Evolutionary conservation across 768 basidiomycete genomes (phyloP).

Genomic region (Phanerochaete sordida): DNA sequence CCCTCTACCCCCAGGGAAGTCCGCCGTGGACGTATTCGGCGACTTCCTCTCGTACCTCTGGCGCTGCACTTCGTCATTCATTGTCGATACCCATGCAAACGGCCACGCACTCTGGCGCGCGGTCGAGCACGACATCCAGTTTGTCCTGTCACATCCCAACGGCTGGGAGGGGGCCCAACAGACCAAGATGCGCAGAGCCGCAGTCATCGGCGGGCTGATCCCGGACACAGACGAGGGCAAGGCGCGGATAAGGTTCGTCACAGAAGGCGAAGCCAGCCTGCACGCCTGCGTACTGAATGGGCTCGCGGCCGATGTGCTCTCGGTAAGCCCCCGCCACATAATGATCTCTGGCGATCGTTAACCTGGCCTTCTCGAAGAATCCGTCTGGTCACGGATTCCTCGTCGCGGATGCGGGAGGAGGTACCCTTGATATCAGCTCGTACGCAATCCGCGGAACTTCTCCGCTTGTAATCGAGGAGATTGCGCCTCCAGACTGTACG

Average conservation of each 20-base stretch:
- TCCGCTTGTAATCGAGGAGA: constrained; percentile 77
- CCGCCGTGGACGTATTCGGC: constrained; percentile 72
- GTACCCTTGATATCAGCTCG: constrained; percentile 77
- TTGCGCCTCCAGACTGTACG: constrained; percentile 79
- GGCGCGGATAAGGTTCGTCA: constrained; percentile 74
- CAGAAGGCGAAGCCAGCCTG: constrained; percentile 80
- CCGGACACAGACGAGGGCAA: constrained; percentile 72
- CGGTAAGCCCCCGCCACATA: constrained; percentile 37
- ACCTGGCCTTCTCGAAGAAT: constrained; percentile 40
- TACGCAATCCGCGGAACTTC: constrained; percentile 69
- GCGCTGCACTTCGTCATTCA: constrained; percentile 70
- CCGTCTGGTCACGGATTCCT: constrained; percentile 75
- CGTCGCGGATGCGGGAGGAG: constrained; percentile 78
- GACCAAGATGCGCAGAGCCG: constrained; percentile 72
- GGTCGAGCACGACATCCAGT: constrained; percentile 65
- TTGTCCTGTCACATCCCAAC: constrained; percentile 77
- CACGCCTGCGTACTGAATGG: constrained; percentile 79
- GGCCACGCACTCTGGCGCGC: constrained; percentile 66
- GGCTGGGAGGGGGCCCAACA: constrained; percentile 82
- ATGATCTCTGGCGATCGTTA: not conserved
- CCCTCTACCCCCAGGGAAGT: constrained; percentile 60
- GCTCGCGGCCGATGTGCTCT: constrained; percentile 72
- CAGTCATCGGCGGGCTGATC: constrained; percentile 67
- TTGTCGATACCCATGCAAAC: constrained; percentile 81
- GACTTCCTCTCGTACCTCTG: constrained; percentile 77